A percentile compares a stretch with the other conserved stretches of the same genome.
Conservation (phyloP, 2,329 filamentous ascomycete genomes). For the Fusarium sp. region DNA sequence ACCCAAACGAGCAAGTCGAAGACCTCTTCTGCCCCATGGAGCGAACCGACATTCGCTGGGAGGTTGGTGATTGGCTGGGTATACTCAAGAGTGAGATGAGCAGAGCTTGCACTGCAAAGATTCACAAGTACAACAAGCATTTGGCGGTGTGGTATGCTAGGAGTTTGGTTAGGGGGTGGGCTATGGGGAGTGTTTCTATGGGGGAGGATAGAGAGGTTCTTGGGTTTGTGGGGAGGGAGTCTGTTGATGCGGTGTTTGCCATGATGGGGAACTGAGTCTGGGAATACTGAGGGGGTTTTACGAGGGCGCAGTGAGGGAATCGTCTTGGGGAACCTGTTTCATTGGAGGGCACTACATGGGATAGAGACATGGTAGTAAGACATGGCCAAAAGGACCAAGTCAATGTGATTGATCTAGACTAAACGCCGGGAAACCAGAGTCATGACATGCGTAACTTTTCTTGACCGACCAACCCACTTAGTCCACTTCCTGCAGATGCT, state of each 20-base stretch:
- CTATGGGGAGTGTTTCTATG: slow-evolving; percentile 42
- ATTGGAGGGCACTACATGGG: no score
- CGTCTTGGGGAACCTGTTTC: background rate
- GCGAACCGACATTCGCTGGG: slow-evolving; percentile 45
- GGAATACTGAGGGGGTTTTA: background rate
- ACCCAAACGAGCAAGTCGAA: slow-evolving; percentile 8
- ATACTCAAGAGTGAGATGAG: slow-evolving; percentile 38
- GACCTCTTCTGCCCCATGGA: slow-evolving; percentile 45
- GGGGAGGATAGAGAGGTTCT: slow-evolving; percentile 33
- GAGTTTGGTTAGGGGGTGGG: slow-evolving; percentile 28
- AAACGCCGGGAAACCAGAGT: background rate
- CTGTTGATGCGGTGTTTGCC: slow-evolving; percentile 35
- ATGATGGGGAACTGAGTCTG: slow-evolving; percentile 32
- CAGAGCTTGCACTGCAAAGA: slow-evolving; percentile 39
- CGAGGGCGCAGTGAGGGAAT: background rate
- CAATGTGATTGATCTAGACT: background rate
- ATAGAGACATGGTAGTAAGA: background rate
- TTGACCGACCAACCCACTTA: background rate
- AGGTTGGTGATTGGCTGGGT: slow-evolving; percentile 35
- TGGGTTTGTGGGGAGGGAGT: slow-evolving; percentile 40
- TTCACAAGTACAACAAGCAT: slow-evolving; percentile 49
- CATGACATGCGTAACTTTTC: background rate
- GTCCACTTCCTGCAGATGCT: slow-evolving; percentile 40
- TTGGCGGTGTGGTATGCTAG: slow-evolving; percentile 48
- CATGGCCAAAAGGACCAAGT: background rate